Base-by-base conservation (phyloP, 2,329 filamentous ascomycete genomes). In the Westerdykella ornata region DNA sequence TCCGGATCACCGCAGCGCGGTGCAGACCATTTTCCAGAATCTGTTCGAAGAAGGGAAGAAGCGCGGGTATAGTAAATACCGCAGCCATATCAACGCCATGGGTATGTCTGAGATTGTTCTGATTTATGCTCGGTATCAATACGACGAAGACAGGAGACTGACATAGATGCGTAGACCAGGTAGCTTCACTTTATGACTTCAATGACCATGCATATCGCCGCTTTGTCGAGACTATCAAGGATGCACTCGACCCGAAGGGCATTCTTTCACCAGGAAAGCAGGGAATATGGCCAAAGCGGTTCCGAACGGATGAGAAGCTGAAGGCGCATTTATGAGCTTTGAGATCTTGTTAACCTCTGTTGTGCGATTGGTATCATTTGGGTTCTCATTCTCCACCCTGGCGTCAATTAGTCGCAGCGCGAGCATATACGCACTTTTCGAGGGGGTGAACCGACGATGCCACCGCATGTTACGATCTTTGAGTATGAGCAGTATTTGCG, bases 1-100 rank as follows among this genome's bases (percentile, higher is more conserved):
- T 37, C 45, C 54, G 3, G 55, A 54, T 41, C 67, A 72, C 44
- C 60, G 67, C 9, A 45, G 52, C 28, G 57, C 62, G 12, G 63
- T 72, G 26, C 39, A 58, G 28, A 45, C 36, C 2, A 59, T 61
- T 19, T 62, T 62, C 38, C 43, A 50, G 7, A 49, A 49, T 16
- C 36, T 62, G 30, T 62, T 61, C 16, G 49, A 53, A 18, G 56
- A 47, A 26, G 59, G 57, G 0, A 54, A 45, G 51, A 55, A 56
- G 46, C 47, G 56, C 16, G 59, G 59, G 4, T 61, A 51, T 30
- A 60, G 55, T 43, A 61, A 60, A 37, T 61, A 62, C 31, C 37
- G 59, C 9, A 57, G 52, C 40, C 59, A 62, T 39, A 47, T 62
- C 8, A 58, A 60, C 35, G 48, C 50, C 11, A 62, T 62, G 57